Evolutionary conservation across 2,329 filamentous ascomycete species (phyloP), one percentile per base, ranked within the genome.

Genomic region (Aspergillus sp.): DNA sequence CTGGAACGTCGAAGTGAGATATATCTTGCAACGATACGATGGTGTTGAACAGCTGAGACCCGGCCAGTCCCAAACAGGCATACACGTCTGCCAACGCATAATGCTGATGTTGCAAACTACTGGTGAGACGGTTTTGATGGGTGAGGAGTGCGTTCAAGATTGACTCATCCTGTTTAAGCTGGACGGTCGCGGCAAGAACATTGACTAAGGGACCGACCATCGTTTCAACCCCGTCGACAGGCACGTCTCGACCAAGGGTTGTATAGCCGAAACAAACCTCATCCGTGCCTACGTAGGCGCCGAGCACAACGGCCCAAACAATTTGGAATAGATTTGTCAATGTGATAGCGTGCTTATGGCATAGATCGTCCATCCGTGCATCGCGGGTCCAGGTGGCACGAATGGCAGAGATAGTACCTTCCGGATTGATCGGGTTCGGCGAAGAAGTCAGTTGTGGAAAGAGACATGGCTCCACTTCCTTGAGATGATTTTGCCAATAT

Each of bases 211-310:
- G 47, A 1, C 47, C 47, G 23, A 50, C 47, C 23, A 50, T 32
- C 21, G 15, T 17, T 15, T 76, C 69, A 5, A 79, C 42, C 1
- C 56, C 57, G 17, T 21, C 69, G 11, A 79, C 67, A 8, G 73
- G 68, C 11, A 74, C 68, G 36, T 78, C 73, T 5, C 78, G 71
- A 0, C 78, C 78, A 42, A 72, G 73, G 8, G 76, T 69, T 2
- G 74, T 77, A 57, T 76, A 76, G 10, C 75, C 78, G 68, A 78
- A 81, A 10, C 75, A 61, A 2, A 78, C 73, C 49, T 76, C 72
- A 36, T 77, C 69, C 3, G 69, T 73, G 1, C 69, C 72, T 1
- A 73, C 72, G 54, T 76, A 78, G 1, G 66, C 66, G 4, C 71
- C 68, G 1, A 78, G 63, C 0, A 78, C 64, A 13, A 80, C 38